Conservation (phyloP, 2,329 filamentous ascomycete genomes). For the Talaromyces rugulosus region DNA sequence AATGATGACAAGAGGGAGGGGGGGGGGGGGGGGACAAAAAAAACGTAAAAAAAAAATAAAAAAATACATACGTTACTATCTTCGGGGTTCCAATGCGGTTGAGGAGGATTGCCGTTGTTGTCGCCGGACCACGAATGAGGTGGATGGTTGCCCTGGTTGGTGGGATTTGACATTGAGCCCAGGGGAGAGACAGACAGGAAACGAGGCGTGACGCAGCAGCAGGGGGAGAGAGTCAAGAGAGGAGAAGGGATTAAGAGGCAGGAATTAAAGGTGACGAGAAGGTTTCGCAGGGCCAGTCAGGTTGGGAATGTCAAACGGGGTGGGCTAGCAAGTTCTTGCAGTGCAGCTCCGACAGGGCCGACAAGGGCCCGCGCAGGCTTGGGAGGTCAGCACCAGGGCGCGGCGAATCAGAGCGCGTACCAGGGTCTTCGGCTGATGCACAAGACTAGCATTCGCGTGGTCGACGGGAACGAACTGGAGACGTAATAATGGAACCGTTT, state of each 20-base stretch:
- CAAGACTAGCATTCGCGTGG: constrained; percentile 15
- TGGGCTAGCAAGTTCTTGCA: constrained; percentile 11
- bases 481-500: constrained; percentile 12
- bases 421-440: constrained; percentile 14
- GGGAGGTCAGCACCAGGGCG: constrained; percentile 11
- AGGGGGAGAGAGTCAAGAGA: constrained; percentile 7
- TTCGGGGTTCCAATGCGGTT: constrained; percentile 9
- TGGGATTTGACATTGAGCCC: constrained; percentile 15
- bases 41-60: neutral
- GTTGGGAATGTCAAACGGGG: constrained; percentile 13
- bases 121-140: constrained; percentile 13
- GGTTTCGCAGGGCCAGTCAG: constrained; percentile 13
- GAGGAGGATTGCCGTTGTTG: constrained; percentile 6
- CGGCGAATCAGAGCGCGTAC: constrained; percentile 13
- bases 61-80: constrained; percentile 11
- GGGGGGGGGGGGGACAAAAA: neutral
- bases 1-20: neutral
- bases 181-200: constrained; percentile 11
- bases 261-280: constrained; percentile 11
- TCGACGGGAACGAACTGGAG: constrained; percentile 15
- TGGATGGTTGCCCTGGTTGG: constrained; percentile 13
- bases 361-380: constrained; percentile 12
- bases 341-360: constrained; percentile 15
- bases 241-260: constrained; percentile 9
- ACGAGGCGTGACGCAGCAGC: constrained; percentile 1